Evolutionary conservation across 2,329 filamentous ascomycete genomes (phyloP).

Genomic region (Talaromyces sp.): DNA sequence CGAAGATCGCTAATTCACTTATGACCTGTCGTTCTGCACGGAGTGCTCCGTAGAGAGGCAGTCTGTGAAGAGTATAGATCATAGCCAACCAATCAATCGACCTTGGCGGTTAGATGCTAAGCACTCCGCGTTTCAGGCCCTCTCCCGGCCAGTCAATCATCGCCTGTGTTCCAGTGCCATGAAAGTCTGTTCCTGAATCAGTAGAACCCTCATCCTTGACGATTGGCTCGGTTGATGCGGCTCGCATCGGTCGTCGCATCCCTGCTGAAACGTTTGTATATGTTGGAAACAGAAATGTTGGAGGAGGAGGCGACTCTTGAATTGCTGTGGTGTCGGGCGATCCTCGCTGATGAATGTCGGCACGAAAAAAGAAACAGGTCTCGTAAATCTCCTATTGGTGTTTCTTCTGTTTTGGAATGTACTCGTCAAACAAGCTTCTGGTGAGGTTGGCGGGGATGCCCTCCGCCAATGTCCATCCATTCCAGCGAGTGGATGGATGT

Average conservation of each 20-base stretch:
- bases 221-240: neutral
- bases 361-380: neutral
- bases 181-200: neutral
- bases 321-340: neutral
- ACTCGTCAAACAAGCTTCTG: slow-evolving; percentile 5
- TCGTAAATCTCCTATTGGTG: slow-evolving; percentile 3
- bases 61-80: neutral
- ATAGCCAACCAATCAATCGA: neutral
- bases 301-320: neutral
- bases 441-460: slow-evolving; percentile 11
- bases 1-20: neutral
- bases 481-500: slow-evolving; percentile 4
- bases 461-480: slow-evolving; percentile 9
- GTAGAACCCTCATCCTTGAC: neutral
- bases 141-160: neutral
- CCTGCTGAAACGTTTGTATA: neutral
- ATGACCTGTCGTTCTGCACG: neutral
- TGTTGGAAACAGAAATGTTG: neutral
- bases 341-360: neutral
- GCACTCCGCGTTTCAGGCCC: slow-evolving; percentile 4
- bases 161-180: neutral
- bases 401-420: slow-evolving; percentile 8
- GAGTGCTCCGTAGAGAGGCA: neutral
- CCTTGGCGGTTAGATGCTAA: neutral
- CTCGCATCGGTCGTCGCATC: neutral